Evolutionary conservation across 75 land plant species (phyloP).

Genomic region (Selaginella moellendorffii): DNA sequence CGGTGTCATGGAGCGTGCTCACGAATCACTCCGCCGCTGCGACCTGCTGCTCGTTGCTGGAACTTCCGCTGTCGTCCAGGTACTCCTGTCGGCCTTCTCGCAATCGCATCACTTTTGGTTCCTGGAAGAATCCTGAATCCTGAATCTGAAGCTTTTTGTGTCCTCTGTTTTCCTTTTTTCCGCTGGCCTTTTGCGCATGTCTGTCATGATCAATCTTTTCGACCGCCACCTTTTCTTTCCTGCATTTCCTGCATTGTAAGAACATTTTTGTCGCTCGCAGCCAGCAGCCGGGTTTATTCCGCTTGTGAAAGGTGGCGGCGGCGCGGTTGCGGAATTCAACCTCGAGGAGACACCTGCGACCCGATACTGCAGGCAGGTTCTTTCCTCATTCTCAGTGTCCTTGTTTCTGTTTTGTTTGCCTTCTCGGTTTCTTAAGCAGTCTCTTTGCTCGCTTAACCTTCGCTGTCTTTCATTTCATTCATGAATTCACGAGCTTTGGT

Average conservation of each 20-base stretch:
- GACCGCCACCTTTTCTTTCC: no score
- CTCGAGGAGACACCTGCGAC: slow-evolving; percentile 36
- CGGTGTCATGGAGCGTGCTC: slow-evolving; percentile 15
- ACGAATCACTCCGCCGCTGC: slow-evolving; percentile 24
- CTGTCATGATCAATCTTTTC: no score
- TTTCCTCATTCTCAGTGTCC: neutral
- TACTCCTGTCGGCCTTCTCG: slow-evolving; percentile 10
- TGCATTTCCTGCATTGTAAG: neutral
- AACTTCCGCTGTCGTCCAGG: slow-evolving; percentile 49
- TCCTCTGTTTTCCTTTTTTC: no score
- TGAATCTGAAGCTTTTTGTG: no score
- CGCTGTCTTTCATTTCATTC: no score
- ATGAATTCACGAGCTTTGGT: no score
- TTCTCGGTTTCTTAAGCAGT: slow-evolving; percentile 32
- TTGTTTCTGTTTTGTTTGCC: neutral
- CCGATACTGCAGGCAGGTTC: slow-evolving; percentile 19
- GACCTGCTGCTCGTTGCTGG: slow-evolving; percentile 36
- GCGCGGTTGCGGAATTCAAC: slow-evolving; percentile 37
- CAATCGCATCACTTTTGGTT: no score
- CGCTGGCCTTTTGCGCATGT: no score
- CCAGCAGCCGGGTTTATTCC: slow-evolving; percentile 45
- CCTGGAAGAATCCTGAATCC: no score
- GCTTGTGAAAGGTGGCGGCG: slow-evolving; percentile 31
- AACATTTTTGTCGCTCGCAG: slow-evolving; percentile 7
- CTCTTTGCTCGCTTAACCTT: slow-evolving; percentile 31